Conservation (phyloP, 176 grass and related monocot species). For the Triticum turgidum region DNA sequence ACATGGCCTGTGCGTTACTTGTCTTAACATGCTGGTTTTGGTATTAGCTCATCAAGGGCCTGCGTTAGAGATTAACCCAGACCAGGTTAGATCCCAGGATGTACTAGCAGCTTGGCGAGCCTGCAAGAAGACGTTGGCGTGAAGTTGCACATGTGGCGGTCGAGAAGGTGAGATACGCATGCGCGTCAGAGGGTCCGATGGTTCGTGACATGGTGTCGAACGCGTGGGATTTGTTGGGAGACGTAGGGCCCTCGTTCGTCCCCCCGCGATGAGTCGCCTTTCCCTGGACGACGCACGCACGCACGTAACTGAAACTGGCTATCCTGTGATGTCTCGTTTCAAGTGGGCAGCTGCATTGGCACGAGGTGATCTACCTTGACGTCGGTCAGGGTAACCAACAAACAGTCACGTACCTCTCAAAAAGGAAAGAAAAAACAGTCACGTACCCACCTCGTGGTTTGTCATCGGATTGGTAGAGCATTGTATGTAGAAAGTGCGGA, state of each 20-base stretch:
- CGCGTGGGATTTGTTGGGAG: background rate
- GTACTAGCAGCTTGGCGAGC: no score
- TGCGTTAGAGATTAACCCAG: background rate
- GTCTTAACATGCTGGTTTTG: background rate
- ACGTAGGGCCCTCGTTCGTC: background rate
- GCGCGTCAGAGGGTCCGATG: background rate
- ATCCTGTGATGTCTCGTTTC: conserved; percentile 12
- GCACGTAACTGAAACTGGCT: background rate
- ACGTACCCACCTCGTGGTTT: background rate
- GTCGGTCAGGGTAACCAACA: background rate
- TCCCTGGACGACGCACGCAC: background rate
- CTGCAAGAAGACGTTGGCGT: background rate
- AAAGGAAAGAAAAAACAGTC: background rate
- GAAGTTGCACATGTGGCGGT: background rate
- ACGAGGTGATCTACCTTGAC: no score
- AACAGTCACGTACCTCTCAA: background rate
- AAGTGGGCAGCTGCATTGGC: background rate
- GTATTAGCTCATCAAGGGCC: background rate
- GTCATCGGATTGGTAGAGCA: background rate
- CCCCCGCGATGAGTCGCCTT: conserved; percentile 1
- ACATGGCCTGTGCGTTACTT: conserved; percentile 4
- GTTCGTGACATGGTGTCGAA: background rate
- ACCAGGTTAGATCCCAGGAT: background rate
- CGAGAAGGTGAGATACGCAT: background rate
- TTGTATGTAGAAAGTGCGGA: no score